A percentile compares a stretch with the other conserved stretches of the same genome.
Conservation (phyloP, 148 eudicot genomes). For the Pharnaceum exiguum region DNA sequence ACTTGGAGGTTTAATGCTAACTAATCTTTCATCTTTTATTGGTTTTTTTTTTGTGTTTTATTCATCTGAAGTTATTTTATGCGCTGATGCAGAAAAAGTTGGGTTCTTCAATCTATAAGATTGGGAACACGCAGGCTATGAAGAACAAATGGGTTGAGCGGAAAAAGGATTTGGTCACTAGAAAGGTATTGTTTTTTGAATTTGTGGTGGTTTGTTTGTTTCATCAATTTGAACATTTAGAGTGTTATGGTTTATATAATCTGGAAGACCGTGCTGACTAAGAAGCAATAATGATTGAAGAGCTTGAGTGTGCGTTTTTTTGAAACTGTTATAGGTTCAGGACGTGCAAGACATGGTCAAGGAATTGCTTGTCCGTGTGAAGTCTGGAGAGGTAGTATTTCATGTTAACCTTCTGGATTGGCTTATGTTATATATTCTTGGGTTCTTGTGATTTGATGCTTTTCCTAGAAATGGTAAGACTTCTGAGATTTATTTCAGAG, state of each 20-base stretch:
- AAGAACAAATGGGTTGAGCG: slow-evolving; percentile 84
- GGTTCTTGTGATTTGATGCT: neutral
- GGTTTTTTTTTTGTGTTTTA: neutral
- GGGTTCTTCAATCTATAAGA: slow-evolving; percentile 48
- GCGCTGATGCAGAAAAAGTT: slow-evolving; percentile 61
- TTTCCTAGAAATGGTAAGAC: neutral
- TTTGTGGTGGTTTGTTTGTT: neutral
- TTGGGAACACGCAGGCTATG: slow-evolving; percentile 60
- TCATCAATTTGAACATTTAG: neutral
- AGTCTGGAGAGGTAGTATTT: slow-evolving; percentile 55
- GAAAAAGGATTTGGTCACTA: slow-evolving; percentile 46
- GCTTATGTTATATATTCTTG: neutral
- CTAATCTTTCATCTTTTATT: neutral
- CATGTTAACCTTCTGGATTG: neutral
- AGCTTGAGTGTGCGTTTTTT: neutral
- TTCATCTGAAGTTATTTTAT: neutral
- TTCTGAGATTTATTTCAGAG: too few relatives aligned
- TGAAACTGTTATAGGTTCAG: slow-evolving; percentile 46
- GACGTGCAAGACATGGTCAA: slow-evolving; percentile 55
- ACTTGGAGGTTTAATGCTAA: slow-evolving; percentile 53
- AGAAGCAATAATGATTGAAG: neutral
- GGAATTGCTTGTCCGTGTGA: slow-evolving; percentile 50
- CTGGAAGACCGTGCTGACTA: too few relatives aligned
- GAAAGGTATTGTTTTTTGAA: slow-evolving; percentile 41
- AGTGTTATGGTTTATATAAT: too few relatives aligned